Evolutionary conservation across 78 protist genomes (phyloP).

Genomic region (Ministeria vibrans): DNA sequence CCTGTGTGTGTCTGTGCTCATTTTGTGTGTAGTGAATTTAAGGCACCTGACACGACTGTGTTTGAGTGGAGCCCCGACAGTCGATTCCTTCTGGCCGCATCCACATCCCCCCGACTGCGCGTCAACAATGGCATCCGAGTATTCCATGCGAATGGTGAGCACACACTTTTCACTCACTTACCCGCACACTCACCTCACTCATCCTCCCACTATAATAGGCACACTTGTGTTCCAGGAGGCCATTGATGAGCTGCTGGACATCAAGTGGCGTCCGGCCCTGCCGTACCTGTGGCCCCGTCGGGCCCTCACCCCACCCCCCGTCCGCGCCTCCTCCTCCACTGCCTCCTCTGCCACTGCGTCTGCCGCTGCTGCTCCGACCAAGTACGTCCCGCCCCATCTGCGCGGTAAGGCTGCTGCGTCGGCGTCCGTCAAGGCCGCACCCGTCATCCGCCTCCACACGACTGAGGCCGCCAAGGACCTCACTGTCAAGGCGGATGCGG

Average conservation of each 20-base stretch:
- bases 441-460: no score
- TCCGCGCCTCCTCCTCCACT: no score
- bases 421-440: neutral
- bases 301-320: no score
- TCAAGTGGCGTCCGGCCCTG: neutral
- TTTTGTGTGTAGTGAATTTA: slow-evolving; percentile 2
- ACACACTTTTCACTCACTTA: no score
- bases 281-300: no score
- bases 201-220: no score
- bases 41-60: slow-evolving; percentile 7
- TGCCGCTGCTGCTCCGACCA: neutral
- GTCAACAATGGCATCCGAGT: slow-evolving; percentile 39
- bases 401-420: neutral
- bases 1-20: neutral
- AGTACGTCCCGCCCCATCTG: slow-evolving; percentile 21
- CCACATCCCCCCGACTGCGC: slow-evolving; percentile 56
- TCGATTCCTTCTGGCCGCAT: slow-evolving; percentile 26
- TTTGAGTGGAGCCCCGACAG: slow-evolving; percentile 46
- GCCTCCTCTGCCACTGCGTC: neutral
- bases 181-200: no score
- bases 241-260: neutral
- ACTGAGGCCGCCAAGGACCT: no score
- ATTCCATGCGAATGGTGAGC: neutral
- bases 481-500: no score
- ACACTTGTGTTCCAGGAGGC: neutral